Evolutionary conservation across 2,329 filamentous ascomycete species (phyloP), one percentile per base, ranked within the genome.

Genomic region (Westerdykella aurantiaca): DNA sequence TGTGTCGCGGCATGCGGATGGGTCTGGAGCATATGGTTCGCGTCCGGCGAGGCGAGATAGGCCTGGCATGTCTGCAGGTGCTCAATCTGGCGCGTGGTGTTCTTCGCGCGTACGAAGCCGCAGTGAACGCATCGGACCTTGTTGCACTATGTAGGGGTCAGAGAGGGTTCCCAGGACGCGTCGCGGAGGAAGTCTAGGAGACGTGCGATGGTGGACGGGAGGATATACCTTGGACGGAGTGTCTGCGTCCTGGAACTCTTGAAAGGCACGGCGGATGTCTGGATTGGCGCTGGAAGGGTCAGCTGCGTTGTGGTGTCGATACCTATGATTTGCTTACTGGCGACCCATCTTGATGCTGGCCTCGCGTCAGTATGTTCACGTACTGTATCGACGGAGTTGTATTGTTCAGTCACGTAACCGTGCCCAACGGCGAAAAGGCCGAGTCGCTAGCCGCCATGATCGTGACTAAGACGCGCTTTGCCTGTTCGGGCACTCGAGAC

Each of bases 1-100:
- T 31, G 22, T 4, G 33, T 43, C 39, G 13, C 34, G 7, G 25
- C 25, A 12, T 29, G 25, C 4, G 25, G 25, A 29, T 29, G 25
- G 25, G 25, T 29, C 25, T 29, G 25, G 4, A 29, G 11, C 25
- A 29, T 29, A 9, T 44, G 31, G 11, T 31, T 31, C 12, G 71
- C 72, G 38, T 74, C 72, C 17, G 69, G 56, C 6, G 71, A 73
- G 25, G 57, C 55, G 13, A 73, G 63, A 50, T 73, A 75, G 6
- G 61, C 55, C 48, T 69, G 63, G 52, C 72, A 76, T 43, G 64
- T 60, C 38, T 71, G 67, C 2, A 76, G 67, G 49, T 76, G 72
- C 47, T 76, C 72, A 46, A 73, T 71, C 56, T 76, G 72, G 48
- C 72, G 68, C 9, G 72, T 75, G 10, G 71, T 73, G 57, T 76